These are phyloP conservation scores for Agarophyton chilense DNA, from an alignment of 23 red algal genomes.

Conservation along the genomic window DNA sequence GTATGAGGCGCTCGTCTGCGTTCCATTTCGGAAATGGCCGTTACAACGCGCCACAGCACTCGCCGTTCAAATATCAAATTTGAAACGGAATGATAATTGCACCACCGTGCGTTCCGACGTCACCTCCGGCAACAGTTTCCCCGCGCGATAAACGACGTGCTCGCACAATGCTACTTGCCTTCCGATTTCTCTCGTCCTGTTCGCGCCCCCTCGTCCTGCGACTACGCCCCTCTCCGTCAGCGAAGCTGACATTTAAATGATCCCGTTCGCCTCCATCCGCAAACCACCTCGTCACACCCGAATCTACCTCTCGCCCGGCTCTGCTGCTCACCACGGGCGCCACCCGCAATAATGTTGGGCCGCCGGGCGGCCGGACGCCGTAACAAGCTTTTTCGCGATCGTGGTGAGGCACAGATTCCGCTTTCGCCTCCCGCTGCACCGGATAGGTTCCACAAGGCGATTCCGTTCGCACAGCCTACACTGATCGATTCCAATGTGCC, in stretches of 20 bases:
- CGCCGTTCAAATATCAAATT: constrained; percentile 39
- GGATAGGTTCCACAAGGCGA: background rate
- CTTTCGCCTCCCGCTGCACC: constrained; percentile 2
- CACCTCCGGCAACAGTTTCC: constrained; percentile 2
- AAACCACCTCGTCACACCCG: background rate
- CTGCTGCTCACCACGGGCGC: background rate
- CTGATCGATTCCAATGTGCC: background rate
- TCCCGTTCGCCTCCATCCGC: background rate
- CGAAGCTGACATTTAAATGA: background rate
- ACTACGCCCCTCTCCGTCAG: background rate
- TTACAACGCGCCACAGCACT: background rate
- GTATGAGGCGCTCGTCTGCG: background rate
- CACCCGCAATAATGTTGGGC: constrained; percentile 31
- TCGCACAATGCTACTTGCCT: background rate
- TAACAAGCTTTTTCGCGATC: constrained; percentile 37
- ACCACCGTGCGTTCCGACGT: background rate
- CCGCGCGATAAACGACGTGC: constrained; percentile 21
- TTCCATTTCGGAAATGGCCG: background rate
- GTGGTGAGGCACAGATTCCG: constrained; percentile 25
- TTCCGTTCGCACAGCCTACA: background rate
- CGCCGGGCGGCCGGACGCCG: constrained; percentile 30
- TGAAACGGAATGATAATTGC: constrained; percentile 20
- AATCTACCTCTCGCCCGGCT: background rate
- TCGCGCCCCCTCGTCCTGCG: constrained; percentile 14
- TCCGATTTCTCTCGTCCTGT: background rate